Conservation (phyloP, 371 early-diverging fungal species). For the Batrachochytrium dendrobatidis region DNA sequence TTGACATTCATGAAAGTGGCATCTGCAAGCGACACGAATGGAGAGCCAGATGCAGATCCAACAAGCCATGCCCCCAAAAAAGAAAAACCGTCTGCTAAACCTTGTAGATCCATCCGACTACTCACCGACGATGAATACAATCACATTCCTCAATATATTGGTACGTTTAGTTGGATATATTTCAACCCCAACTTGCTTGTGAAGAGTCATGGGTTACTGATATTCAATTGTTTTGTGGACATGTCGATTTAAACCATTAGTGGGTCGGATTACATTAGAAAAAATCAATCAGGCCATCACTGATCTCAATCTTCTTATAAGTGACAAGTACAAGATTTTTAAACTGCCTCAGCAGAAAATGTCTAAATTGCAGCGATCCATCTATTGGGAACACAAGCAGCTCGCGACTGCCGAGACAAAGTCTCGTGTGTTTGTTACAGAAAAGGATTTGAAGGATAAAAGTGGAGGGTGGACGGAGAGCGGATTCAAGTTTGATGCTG, state of each 20-base stretch:
- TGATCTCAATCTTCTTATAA: conserved; percentile 26
- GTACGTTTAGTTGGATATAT: too few species aligned
- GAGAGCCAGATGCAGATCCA: too few species aligned
- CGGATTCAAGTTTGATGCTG: conserved; percentile 30
- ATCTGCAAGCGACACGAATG: too few species aligned
- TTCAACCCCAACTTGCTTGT: too few species aligned
- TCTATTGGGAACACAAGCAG: conserved; percentile 34
- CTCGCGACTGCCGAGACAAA: conserved; percentile 23
- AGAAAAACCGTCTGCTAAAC: too few species aligned
- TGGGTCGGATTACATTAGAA: conserved; percentile 27
- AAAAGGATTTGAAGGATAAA: conserved; percentile 34
- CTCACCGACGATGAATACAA: too few species aligned
- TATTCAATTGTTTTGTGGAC: too few species aligned
- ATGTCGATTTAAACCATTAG: conserved; percentile 11
- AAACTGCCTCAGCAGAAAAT: conserved; percentile 27
- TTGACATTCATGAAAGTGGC: too few species aligned
- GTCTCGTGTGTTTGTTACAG: conserved; percentile 32
- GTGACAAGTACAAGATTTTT: conserved; percentile 27
- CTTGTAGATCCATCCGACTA: too few species aligned
- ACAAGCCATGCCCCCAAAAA: too few species aligned
- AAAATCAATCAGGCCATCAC: conserved; percentile 28
- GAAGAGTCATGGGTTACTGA: too few species aligned
- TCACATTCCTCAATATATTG: too few species aligned
- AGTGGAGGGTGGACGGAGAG: conserved; percentile 10
- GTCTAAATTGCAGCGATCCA: conserved; percentile 28